phyloP scores from a whole-genome alignment of 2,329 filamentous ascomycete species.

The Penicillium sp. region DNA sequence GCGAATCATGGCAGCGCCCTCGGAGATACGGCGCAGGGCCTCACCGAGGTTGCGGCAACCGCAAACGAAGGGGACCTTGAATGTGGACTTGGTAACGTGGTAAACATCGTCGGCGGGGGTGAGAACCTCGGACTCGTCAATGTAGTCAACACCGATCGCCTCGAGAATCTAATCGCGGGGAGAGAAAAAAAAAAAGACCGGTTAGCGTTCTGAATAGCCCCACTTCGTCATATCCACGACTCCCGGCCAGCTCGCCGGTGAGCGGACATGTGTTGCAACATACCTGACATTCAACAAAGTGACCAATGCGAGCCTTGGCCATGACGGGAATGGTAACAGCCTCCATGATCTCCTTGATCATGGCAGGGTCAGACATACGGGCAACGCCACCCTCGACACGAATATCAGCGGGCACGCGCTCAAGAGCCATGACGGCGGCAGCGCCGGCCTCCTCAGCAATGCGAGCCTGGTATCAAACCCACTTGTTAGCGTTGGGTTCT shows the following conservation, averaged over 20 bases:
- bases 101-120: slow-evolving; percentile 85
- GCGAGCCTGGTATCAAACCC: slow-evolving; percentile 57
- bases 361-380: slow-evolving; percentile 89
- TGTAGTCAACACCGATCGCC: slow-evolving; percentile 91
- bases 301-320: slow-evolving; percentile 96
- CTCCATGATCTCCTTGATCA: slow-evolving; percentile 93
- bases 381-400: slow-evolving; percentile 86
- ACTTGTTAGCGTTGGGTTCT: neutral
- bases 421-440: slow-evolving; percentile 95
- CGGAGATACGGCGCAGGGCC: slow-evolving; percentile 80
- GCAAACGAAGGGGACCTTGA: slow-evolving; percentile 86
- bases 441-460: slow-evolving; percentile 97
- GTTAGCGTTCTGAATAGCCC: slow-evolving; percentile 3
- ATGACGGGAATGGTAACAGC: slow-evolving; percentile 97
- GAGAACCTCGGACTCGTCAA: slow-evolving; percentile 95
- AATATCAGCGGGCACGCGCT: slow-evolving; percentile 96
- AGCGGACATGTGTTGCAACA: slow-evolving; percentile 7
- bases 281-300: slow-evolving; percentile 93
- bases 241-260: neutral
- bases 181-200: neutral
- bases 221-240: neutral
- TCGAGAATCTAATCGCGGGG: slow-evolving; percentile 67
- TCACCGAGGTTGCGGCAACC: slow-evolving; percentile 92
- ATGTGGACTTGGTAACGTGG: slow-evolving; percentile 85
- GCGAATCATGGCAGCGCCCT: slow-evolving; percentile 97